A percentile compares a stretch with the other conserved stretches of the same genome.
phyloP scores from a whole-genome alignment of 1,284 basidiomycete species.

The Ustilago shanxiensis region DNA sequence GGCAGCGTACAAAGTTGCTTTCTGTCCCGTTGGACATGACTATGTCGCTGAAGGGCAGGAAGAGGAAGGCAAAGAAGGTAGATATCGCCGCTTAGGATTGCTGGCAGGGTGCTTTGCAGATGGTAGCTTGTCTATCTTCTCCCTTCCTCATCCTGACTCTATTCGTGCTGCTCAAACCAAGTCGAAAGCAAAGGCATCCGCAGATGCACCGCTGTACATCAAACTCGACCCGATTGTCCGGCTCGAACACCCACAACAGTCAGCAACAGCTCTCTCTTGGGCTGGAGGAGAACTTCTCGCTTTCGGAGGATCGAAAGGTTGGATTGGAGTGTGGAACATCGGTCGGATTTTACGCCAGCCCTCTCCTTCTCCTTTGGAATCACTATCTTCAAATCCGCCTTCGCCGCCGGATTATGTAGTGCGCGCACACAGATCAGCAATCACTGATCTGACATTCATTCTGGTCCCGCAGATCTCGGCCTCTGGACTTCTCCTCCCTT shows the following conservation, averaged over 20 bases:
- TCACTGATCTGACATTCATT: conserved; percentile 35
- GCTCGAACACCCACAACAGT: conserved; percentile 23
- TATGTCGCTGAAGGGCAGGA: conserved; percentile 1
- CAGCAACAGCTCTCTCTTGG: conserved; percentile 39
- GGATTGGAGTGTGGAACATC: conserved; percentile 43
- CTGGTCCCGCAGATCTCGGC: conserved; percentile 21
- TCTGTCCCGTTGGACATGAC: conserved; percentile 45
- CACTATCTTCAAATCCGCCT: background rate
- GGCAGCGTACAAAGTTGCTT: conserved; percentile 34
- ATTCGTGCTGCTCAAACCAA: background rate
- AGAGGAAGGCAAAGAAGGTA: background rate
- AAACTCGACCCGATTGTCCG: conserved; percentile 32
- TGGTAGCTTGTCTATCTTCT: conserved; percentile 42
- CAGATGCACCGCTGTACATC: conserved; percentile 16
- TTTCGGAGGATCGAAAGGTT: conserved; percentile 38
- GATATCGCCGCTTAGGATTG: conserved; percentile 26
- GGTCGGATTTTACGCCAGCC: conserved; percentile 22
- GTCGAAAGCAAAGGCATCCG: background rate
- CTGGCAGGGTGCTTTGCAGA: conserved; percentile 53
- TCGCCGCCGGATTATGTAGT: conserved; percentile 21
- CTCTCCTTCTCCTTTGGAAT: background rate
- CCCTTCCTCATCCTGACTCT: conserved; percentile 34
- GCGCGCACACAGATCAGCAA: conserved; percentile 27
- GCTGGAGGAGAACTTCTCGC: conserved; percentile 49
- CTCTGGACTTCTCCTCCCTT: conserved; percentile 5